A percentile compares a stretch with the other conserved stretches of the same genome.
Conservation (phyloP, 805 yeast species). For the Yarrowia sp. region DNA sequence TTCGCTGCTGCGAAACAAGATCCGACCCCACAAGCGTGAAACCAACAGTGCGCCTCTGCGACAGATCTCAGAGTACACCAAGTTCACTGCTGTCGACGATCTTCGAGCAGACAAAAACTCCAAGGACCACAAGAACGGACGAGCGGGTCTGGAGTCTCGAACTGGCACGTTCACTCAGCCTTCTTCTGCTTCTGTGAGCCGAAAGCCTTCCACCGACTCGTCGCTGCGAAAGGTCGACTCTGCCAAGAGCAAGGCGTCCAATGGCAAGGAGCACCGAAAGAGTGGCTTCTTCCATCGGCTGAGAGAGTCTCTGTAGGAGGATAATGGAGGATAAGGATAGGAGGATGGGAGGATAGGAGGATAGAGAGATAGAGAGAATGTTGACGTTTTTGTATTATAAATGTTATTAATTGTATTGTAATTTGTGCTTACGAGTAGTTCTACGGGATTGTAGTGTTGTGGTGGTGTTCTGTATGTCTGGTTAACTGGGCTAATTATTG, state of each 20-base stretch:
- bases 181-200: slow-evolving; percentile 28
- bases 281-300: slow-evolving; percentile 18
- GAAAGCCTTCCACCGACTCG: slow-evolving; percentile 22
- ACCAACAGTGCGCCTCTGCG: slow-evolving; percentile 33
- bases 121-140: neutral
- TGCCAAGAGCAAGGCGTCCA: neutral
- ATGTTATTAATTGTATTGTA: slow-evolving; percentile 10
- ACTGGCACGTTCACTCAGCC: slow-evolving; percentile 19
- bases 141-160: slow-evolving; percentile 6
- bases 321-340: neutral
- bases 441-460: neutral
- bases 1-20: slow-evolving; percentile 71
- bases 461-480: too few relatives aligned
- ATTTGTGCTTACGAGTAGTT: neutral
- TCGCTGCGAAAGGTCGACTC: neutral
- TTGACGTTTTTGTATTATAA: slow-evolving; percentile 1
- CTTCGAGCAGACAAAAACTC: slow-evolving; percentile 25
- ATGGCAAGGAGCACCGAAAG: slow-evolving; percentile 11
- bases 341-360: neutral
- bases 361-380: neutral
- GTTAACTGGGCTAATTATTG: neutral
- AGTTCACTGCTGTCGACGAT: slow-evolving; percentile 38
- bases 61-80: slow-evolving; percentile 40
- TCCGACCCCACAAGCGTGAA: slow-evolving; percentile 43
- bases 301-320: neutral